phyloP scores from a whole-genome alignment of 768 basidiomycete species.

The Austroboletus eburneus region DNA sequence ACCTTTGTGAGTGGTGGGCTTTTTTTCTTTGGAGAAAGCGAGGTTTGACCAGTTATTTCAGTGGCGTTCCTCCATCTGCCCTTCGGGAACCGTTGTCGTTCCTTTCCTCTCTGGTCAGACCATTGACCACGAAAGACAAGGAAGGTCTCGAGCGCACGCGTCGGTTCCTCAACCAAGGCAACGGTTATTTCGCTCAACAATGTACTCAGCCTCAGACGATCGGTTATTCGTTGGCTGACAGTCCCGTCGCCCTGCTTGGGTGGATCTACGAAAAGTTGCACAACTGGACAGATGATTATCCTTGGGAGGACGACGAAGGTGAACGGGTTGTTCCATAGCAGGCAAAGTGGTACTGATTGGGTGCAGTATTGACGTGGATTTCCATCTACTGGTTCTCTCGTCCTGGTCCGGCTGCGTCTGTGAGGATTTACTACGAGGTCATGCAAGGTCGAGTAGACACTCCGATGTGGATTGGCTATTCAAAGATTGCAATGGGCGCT shows the following conservation, averaged over 20 bases:
- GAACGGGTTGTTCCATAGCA: slow-evolving; percentile 5
- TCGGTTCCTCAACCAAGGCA: slow-evolving; percentile 19
- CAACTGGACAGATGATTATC: slow-evolving; percentile 46
- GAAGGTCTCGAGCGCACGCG: slow-evolving; percentile 16
- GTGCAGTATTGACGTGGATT: slow-evolving; percentile 53
- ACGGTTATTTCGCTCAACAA: slow-evolving; percentile 30
- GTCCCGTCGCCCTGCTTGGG: slow-evolving; percentile 47
- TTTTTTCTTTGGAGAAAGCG: neutral
- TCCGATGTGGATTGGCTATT: neutral
- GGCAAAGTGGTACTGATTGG: neutral
- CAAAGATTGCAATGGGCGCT: slow-evolving; percentile 41
- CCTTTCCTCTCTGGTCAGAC: slow-evolving; percentile 23
- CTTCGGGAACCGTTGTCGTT: slow-evolving; percentile 21
- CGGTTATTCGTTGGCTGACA: slow-evolving; percentile 52
- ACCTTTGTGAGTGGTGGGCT: neutral
- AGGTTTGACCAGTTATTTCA: neutral
- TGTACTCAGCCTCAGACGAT: slow-evolving; percentile 48
- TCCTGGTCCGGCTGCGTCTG: slow-evolving; percentile 50
- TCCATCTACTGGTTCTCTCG: slow-evolving; percentile 59
- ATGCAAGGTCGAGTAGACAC: slow-evolving; percentile 1
- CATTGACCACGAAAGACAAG: slow-evolving; percentile 25
- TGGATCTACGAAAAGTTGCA: slow-evolving; percentile 52
- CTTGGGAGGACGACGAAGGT: slow-evolving; percentile 56
- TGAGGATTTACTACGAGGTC: slow-evolving; percentile 57
- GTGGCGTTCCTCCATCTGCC: neutral